A percentile compares a stretch with the other conserved stretches of the same genome.
phyloP scores from a whole-genome alignment of 1,139 yeast species.

The Candida anutae region DNA sequence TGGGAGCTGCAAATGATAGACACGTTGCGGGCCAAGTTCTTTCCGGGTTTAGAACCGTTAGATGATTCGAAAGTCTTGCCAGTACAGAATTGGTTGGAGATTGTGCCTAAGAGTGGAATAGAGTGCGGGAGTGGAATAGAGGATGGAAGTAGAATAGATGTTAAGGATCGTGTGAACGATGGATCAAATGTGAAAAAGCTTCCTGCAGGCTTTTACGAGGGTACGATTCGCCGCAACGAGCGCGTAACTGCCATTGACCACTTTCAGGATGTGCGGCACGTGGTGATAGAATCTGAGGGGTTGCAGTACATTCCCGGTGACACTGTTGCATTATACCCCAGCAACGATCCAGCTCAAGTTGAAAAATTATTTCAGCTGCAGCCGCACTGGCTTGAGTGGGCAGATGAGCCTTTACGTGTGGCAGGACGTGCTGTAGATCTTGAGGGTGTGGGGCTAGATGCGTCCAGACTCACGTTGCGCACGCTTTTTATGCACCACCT shows the following conservation, averaged over 20 bases:
- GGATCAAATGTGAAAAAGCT: neutral
- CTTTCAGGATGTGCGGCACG: slow-evolving; percentile 82
- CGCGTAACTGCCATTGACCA: slow-evolving; percentile 66
- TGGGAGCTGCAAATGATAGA: slow-evolving; percentile 56
- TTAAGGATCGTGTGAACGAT: neutral
- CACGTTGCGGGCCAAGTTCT: slow-evolving; percentile 23
- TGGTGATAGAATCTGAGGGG: slow-evolving; percentile 32
- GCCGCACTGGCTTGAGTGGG: slow-evolving; percentile 58
- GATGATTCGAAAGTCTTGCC: slow-evolving; percentile 36
- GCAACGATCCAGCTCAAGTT: slow-evolving; percentile 59
- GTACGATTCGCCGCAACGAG: slow-evolving; percentile 38
- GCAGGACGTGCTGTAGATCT: slow-evolving; percentile 20
- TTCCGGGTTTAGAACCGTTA: slow-evolving; percentile 29
- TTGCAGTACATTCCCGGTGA: slow-evolving; percentile 67
- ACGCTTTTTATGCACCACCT: slow-evolving; percentile 70
- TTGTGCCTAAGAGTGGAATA: neutral
- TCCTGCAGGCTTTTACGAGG: too few species aligned
- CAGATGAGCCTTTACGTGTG: slow-evolving; percentile 46
- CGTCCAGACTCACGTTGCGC: slow-evolving; percentile 50
- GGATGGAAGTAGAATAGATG: neutral
- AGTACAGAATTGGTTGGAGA: slow-evolving; percentile 28
- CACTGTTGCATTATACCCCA: slow-evolving; percentile 67
- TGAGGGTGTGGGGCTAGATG: slow-evolving; percentile 56
- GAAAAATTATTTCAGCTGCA: slow-evolving; percentile 60
- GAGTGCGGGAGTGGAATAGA: slow-evolving; percentile 1